Evolutionary conservation across 108 stramenopile genomes (phyloP).

Genomic region (Nannochloropsis oceanica): DNA sequence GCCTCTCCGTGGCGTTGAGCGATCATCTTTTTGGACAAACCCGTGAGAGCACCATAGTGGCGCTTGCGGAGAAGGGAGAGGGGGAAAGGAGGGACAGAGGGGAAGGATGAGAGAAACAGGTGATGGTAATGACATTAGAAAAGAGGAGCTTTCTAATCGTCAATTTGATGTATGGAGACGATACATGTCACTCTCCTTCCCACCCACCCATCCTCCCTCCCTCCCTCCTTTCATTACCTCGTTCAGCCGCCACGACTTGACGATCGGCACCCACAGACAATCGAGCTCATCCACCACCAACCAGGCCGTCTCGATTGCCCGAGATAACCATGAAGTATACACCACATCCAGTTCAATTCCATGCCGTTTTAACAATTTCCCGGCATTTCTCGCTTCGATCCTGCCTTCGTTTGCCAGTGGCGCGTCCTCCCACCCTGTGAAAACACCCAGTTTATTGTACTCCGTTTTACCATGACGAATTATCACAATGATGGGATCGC

Average conservation of each 20-base stretch:
- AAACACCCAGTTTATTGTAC: conserved; percentile 75
- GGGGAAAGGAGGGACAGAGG: not conserved
- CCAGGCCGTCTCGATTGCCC: conserved; percentile 78
- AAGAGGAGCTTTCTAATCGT: not conserved
- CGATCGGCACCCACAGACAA: conserved; percentile 57
- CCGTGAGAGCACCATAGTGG: conserved; percentile 11
- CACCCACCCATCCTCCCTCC: conserved; percentile 36
- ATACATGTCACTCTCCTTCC: not conserved
- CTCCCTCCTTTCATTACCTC: conserved; percentile 76
- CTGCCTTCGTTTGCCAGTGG: conserved; percentile 68
- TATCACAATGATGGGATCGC: conserved; percentile 61
- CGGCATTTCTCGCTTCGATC: conserved; percentile 66
- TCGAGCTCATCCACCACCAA: conserved; percentile 65
- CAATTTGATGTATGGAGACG: not conserved
- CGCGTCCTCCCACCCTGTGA: conserved; percentile 82
- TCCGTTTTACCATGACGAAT: conserved; percentile 82
- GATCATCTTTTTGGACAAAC: conserved; percentile 22
- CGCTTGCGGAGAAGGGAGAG: not conserved
- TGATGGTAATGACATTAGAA: not conserved
- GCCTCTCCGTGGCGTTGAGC: conserved; percentile 5
- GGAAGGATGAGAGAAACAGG: not conserved
- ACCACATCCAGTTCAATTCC: conserved; percentile 49
- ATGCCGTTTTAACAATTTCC: conserved; percentile 11
- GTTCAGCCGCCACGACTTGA: conserved; percentile 76
- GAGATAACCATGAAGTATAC: conserved; percentile 68